Base-by-base conservation (phyloP, 352 stramenopile genomes). In the Blastocystis sp. region DNA sequence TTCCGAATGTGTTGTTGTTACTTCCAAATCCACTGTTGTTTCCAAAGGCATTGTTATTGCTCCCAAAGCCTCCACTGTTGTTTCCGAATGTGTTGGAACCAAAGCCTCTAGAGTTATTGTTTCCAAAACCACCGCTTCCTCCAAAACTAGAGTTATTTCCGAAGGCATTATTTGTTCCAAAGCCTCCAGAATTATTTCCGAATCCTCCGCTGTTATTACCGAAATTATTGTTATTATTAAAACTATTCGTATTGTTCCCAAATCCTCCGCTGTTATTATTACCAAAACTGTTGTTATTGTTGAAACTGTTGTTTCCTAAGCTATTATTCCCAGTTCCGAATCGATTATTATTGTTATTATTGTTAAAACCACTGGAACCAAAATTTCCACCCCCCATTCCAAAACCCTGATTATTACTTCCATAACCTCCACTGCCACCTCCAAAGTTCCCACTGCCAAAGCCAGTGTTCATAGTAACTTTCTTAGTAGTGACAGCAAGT, bases 11-110 rank as follows among this genome's bases (percentile, higher is more conserved):
- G 68, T 56, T 79, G 34, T 79, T 79, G 7, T 79, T 79, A 0
- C 43, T n/a, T 47, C 70, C 70, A 80, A 80, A 80, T n/a, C 70
- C 45, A 66, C 70, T 47, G n/a, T 61, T 80, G 3, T 63, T 56
- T 47, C 34, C 34, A 59, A n/a, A 59, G 1, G 11, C 2, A 3
- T 2, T 13, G 15, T 62, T 37, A 43, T 62, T 80, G n/a, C 20
- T 64, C 18, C 70, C 70, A 61, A 80, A 23, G 34, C 18, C 29
- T n/a, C 70, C 45, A 66, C 70, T 47, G n/a, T 61, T 80, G 0
- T 63, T 56, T 47, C 34, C 34, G 20, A n/a, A 59, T 1, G 11
- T n/a, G 20, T n/a, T 13, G 15, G 29, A 3, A 63, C 18, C 26
- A 68, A 39, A 39, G 59, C 26, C 26, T 68, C 59, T 29, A 37